Base-by-base conservation (phyloP, 257 asterid genomes). In the Paraleonurus japonicus region DNA sequence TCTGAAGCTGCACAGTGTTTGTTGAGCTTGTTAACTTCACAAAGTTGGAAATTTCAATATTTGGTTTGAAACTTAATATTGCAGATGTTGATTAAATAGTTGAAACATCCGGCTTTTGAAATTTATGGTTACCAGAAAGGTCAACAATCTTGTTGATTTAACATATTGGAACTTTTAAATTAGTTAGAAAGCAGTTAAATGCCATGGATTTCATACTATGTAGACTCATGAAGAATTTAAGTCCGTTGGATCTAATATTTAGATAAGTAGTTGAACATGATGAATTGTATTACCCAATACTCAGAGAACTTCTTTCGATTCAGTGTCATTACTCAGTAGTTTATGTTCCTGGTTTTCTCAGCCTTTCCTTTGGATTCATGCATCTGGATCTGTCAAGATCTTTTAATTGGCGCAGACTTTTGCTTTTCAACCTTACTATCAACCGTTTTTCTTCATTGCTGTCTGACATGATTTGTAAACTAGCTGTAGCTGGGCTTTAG, bases 61-160 rank as follows among this genome's bases (percentile, higher is more conserved):
- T 23, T 65, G 32, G 7, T 19, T 61, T 62, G 37, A 22, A 41
- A 30, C 30, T 50, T 73, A 62, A 17, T 12, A 17, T 33, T 32
- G 53, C 28, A 48, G 28, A n/a, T 48, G 45, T 28, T 20, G 55
- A 9, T 27, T 39, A 33, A 30, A 61, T 19, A 51, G 35, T 33
- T 73, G 78, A 67, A 66, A 50, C 65, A 67, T 51, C 23, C 55
- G 32, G 62, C 73, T 47, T 33, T 12, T 12, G 66, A 45, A 50
- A 17, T 33, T 70, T 65, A 9, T 33, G 17, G 28, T 76, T 64
- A 20, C 58, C 60, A 33, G 28, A 67, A 32, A 32, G 3, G 50
- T 4, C 20, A 28, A 22, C 58, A 48, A 59, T 65, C 64, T 50
- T 32, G 20, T 16, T 66, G 32, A 19, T 43, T 58, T 33, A 43